Evolutionary conservation across 1,284 basidiomycete genomes (phyloP).

Genomic region (Earliella scabrosa): DNA sequence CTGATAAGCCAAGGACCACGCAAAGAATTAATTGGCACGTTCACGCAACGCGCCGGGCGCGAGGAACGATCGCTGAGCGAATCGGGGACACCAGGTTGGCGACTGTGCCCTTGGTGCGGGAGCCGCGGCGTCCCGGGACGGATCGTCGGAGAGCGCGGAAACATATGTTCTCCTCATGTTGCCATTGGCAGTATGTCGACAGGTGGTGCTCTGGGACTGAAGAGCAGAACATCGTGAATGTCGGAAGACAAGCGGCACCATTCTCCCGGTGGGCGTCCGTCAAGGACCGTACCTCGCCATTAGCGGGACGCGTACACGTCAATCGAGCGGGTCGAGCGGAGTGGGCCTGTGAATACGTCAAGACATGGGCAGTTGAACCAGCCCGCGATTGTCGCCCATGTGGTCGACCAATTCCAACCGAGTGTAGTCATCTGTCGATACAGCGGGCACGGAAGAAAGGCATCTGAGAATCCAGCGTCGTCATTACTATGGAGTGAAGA

Average conservation of each 20-base stretch:
- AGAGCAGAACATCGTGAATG: neutral
- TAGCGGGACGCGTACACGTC: neutral
- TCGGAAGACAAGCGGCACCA: slow-evolving; percentile 1
- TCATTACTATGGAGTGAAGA: neutral
- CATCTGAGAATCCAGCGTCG: neutral
- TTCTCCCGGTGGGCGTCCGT: neutral
- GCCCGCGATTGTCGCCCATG: neutral
- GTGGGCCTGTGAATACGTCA: neutral
- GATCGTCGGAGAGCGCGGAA: slow-evolving; percentile 13
- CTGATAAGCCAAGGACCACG: neutral
- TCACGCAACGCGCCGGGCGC: slow-evolving; percentile 12
- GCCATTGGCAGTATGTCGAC: neutral
- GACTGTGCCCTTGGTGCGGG: slow-evolving; percentile 19
- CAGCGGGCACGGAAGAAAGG: neutral
- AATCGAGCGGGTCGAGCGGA: neutral
- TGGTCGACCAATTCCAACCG: neutral
- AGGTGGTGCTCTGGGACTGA: neutral
- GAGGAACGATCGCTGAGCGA: slow-evolving; percentile 9
- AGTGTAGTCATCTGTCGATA: neutral
- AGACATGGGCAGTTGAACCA: neutral
- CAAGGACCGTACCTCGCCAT: neutral
- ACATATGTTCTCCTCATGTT: slow-evolving; percentile 6
- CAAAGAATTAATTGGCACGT: slow-evolving; percentile 5
- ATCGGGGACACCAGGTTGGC: slow-evolving; percentile 3
- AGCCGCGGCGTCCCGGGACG: slow-evolving; percentile 20